Evolutionary conservation across 106 monocot genomes (phyloP).

Genomic region (Allium sativum): DNA sequence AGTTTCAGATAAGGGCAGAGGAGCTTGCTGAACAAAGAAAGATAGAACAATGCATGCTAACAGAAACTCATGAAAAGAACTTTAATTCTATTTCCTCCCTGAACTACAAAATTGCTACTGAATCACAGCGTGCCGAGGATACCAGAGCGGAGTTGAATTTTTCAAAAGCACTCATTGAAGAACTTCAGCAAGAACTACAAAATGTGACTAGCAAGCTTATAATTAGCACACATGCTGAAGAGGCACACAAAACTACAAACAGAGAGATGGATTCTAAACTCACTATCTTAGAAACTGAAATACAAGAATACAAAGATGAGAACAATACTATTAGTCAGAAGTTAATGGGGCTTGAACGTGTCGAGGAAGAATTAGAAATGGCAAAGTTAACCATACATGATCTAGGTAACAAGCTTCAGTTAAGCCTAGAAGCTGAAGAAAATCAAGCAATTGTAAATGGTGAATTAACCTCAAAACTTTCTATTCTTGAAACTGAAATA

Average conservation of each 20-base stretch:
- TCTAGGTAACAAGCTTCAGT: constrained; percentile 37
- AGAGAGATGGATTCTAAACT: too few species aligned
- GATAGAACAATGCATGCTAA: too few species aligned
- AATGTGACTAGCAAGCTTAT: too few species aligned
- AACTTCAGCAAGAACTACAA: too few species aligned
- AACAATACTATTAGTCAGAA: too few species aligned
- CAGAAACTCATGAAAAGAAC: too few species aligned
- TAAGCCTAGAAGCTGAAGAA: constrained; percentile 35
- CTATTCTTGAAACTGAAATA: constrained; percentile 43
- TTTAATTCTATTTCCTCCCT: too few species aligned
- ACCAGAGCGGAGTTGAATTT: constrained; percentile 31
- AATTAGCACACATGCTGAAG: too few species aligned
- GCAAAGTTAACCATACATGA: constrained; percentile 19
- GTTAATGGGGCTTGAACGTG: constrained; percentile 15
- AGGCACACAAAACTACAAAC: too few species aligned
- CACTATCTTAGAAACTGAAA: too few species aligned
- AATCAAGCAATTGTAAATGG: constrained; percentile 18
- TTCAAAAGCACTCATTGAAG: constrained; percentile 25
- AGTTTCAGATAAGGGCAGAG: constrained; percentile 11
- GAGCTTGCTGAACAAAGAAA: constrained; percentile 14
- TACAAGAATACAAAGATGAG: too few species aligned
- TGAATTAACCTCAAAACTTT: constrained; percentile 46
- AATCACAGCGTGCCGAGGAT: constrained; percentile 7
- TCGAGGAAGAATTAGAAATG: constrained; percentile 24
- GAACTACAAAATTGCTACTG: too few species aligned